These are phyloP conservation scores for Nicotiana knightiana DNA, from an alignment of 257 asterid species.

Conservation along the genomic window DNA sequence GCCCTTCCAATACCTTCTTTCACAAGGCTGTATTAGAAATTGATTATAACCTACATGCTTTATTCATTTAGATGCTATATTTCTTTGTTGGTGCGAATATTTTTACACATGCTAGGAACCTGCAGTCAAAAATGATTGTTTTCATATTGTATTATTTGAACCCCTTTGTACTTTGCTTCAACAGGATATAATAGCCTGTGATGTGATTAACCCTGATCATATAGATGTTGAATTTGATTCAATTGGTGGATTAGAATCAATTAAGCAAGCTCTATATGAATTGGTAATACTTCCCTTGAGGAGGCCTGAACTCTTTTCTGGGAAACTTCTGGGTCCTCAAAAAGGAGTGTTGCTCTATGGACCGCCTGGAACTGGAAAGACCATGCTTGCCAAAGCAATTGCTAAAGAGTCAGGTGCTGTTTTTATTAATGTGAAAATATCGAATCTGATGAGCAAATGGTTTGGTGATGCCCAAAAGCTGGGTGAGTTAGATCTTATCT, in stretches of 20 bases:
- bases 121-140: not conserved
- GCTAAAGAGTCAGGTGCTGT: conserved; percentile 95
- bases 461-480: conserved; percentile 97
- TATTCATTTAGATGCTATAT: not conserved
- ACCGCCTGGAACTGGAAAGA: conserved; percentile 98
- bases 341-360: conserved; percentile 93
- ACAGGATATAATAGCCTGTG: conserved; percentile 93
- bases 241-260: conserved; percentile 86
- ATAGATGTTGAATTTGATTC: conserved; percentile 72
- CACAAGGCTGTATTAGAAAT: not conserved
- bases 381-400: conserved; percentile 99
- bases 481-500: conserved; percentile 37
- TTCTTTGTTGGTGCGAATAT: not conserved
- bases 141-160: not conserved
- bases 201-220: conserved; percentile 78
- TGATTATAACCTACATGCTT: not conserved
- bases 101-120: not conserved
- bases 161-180: not conserved
- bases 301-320: conserved; percentile 88
- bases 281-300: conserved; percentile 81
- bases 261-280: conserved; percentile 68
- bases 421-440: conserved; percentile 74
- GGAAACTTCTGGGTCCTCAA: conserved; percentile 89
- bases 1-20: not conserved
- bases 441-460: conserved; percentile 97